Percentiles rank a stretch among this genome's conserved stretches.
Evolutionary conservation across 495 filamentous ascomycete genomes (phyloP).

Genomic region (Penicillium egyptiacum): DNA sequence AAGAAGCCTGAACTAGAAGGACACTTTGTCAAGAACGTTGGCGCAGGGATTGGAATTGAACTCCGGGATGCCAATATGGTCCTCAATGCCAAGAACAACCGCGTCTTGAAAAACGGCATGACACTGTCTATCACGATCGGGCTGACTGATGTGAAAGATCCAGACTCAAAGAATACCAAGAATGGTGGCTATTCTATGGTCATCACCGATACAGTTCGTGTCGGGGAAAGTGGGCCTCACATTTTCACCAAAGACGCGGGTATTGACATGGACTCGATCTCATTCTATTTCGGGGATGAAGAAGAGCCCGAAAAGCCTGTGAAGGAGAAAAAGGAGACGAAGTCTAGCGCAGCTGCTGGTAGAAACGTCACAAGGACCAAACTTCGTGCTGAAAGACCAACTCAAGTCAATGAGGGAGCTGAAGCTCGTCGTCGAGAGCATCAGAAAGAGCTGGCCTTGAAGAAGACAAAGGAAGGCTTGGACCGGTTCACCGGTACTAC

Average conservation of each 20-base stretch:
- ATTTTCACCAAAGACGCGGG: conserved; percentile 93
- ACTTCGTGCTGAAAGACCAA: conserved; percentile 82
- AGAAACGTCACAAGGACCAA: conserved; percentile 94
- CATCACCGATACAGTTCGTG: conserved; percentile 89
- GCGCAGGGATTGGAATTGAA: conserved; percentile 90
- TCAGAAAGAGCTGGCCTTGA: conserved; percentile 83
- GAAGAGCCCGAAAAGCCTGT: conserved; percentile 62
- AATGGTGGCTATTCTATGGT: conserved; percentile 85
- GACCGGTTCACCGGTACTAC: conserved; percentile 77
- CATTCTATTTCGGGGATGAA: conserved; percentile 96
- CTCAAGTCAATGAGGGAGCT: conserved; percentile 84
- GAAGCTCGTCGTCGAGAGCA: conserved; percentile 86
- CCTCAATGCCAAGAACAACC: conserved; percentile 79
- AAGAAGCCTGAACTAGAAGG: conserved; percentile 94
- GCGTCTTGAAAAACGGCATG: conserved; percentile 91
- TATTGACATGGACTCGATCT: conserved; percentile 83
- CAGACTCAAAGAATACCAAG: conserved; percentile 77
- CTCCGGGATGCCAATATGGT: conserved; percentile 76
- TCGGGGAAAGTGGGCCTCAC: conserved; percentile 66
- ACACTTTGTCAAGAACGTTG: conserved; percentile 87
- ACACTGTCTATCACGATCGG: conserved; percentile 86
- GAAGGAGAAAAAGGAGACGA: conserved; percentile 76
- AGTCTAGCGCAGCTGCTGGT: conserved; percentile 78
- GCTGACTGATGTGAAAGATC: conserved; percentile 82
- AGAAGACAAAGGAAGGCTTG: conserved; percentile 86